Base-by-base conservation (phyloP, 352 stramenopile species). In the Phytopythium oedochilum region DNA sequence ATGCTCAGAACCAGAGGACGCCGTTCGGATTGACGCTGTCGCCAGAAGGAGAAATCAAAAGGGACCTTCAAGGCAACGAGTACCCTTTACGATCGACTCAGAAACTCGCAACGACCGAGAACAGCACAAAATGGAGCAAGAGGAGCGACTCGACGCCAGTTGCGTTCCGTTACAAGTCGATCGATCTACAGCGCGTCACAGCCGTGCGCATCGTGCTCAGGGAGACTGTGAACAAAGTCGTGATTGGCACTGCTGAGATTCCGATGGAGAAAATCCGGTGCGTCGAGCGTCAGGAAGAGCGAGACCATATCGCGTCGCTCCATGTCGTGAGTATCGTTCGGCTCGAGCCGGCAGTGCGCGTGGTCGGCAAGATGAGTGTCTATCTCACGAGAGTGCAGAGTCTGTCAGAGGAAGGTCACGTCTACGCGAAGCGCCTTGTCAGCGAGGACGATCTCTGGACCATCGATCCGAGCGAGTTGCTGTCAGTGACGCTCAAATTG, bases 361-460 rank as follows among this genome's bases (percentile, higher is more conserved):
- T 85, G 1, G 72, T 87, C 10, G 78, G 78, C 11, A 89, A 82
- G 46, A 80, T 89, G 46, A 72, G 49, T 3, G 54, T 89, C 8
- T 43, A 53, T 4, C 43, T 87, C 0, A 51, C 71, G 31, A 66
- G 73, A 2, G 53, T 60, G 0, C 57, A 74, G 43, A 56, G 35
- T 0, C 61, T 71, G 3, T 14, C 38, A 12, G 43, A 44, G 1
- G 58, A 53, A 14, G 50, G 63, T 35, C 10, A 51, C 18, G 74
- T 89, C 0, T 58, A 80, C 5, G 66, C 69, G 5, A 78, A 68
- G 42, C 48, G 64, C 2, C 61, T 80, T 6, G 34, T 61, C 10
- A 54, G 50, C 2, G 66, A 73, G 22, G 45, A 64, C 14, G 67
- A 87, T 46, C 52, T 60, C 5, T 89, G 78, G 78, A 39, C 32